These are phyloP conservation scores for Agapanthus africanus DNA, from an alignment of 106 monocot species.

Conservation along the genomic window DNA sequence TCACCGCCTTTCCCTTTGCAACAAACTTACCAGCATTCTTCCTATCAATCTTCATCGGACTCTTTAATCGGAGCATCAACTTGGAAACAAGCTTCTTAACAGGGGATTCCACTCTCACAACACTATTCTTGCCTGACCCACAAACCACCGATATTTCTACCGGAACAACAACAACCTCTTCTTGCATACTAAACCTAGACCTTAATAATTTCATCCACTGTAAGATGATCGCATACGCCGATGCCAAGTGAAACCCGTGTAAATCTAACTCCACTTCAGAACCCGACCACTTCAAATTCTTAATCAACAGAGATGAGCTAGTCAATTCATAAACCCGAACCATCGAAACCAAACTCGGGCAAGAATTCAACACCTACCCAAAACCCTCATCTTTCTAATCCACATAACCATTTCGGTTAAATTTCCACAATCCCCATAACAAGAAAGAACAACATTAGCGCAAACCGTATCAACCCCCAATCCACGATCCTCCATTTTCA, in stretches of 20 bases:
- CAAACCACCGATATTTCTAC: slow-evolving; percentile 56
- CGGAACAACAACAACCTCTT: slow-evolving; percentile 10
- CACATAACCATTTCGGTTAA: slow-evolving; percentile 46
- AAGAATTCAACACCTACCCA: slow-evolving; percentile 43
- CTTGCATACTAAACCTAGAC: neutral
- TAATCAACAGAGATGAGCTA: slow-evolving; percentile 19
- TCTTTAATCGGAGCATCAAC: slow-evolving; percentile 37
- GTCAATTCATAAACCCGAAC: slow-evolving; percentile 26
- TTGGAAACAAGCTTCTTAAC: slow-evolving; percentile 51
- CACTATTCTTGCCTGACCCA: slow-evolving; percentile 67
- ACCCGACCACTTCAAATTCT: slow-evolving; percentile 35
- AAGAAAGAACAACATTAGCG: slow-evolving; percentile 61
- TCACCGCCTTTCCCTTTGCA: slow-evolving; percentile 45
- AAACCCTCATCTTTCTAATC: slow-evolving; percentile 39
- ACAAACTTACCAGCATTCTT: slow-evolving; percentile 70
- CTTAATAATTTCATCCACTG: slow-evolving; percentile 59
- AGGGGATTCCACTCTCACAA: slow-evolving; percentile 42
- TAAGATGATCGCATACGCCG: slow-evolving; percentile 55
- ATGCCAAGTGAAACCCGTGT: slow-evolving; percentile 62
- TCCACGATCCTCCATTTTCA: slow-evolving; percentile 35
- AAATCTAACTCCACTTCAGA: slow-evolving; percentile 66
- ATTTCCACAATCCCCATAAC: slow-evolving; percentile 50
- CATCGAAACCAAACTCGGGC: slow-evolving; percentile 29
- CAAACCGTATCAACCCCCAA: slow-evolving; percentile 43
- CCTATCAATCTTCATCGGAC: slow-evolving; percentile 63